phyloP scores from a whole-genome alignment of 495 filamentous ascomycete genomes.

The Daldinia decipiens region DNA sequence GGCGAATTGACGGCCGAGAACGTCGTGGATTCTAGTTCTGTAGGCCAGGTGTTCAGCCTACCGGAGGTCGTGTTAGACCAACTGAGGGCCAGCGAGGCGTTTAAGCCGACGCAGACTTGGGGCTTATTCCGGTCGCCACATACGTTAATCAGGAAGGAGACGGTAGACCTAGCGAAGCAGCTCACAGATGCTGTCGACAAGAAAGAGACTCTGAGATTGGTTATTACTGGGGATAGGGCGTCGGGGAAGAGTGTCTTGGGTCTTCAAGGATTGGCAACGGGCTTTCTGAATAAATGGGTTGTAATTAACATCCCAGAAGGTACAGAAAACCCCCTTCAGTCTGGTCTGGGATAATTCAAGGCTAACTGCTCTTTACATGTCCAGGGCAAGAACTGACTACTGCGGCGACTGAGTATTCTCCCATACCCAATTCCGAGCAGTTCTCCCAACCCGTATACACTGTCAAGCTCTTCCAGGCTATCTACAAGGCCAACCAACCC shows the following conservation, averaged over 20 bases:
- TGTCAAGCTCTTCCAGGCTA: conserved; percentile 74
- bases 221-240: conserved; percentile 77
- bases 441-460: conserved; percentile 84
- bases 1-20: conserved; percentile 66
- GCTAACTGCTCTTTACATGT: conserved; percentile 24
- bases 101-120: conserved; percentile 93
- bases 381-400: conserved; percentile 83
- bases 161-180: conserved; percentile 71
- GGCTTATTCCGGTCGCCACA: conserved; percentile 82
- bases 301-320: conserved; percentile 94
- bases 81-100: conserved; percentile 83
- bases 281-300: conserved; percentile 83
- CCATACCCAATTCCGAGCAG: conserved; percentile 66
- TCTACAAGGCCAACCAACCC: conserved; percentile 74
- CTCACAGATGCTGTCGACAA: conserved; percentile 64
- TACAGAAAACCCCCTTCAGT: conserved; percentile 51
- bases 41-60: conserved; percentile 74
- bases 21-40: conserved; percentile 62
- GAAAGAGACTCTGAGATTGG: conserved; percentile 68
- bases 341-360: background rate
- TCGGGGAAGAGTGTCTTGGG: conserved; percentile 87
- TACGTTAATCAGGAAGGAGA: conserved; percentile 77
- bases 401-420: conserved; percentile 80
- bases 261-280: conserved; percentile 86
- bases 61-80: conserved; percentile 76